These are phyloP conservation scores for Aspergillus candidus DNA, from an alignment of 2,329 filamentous ascomycete genomes.

Conservation along the genomic window DNA sequence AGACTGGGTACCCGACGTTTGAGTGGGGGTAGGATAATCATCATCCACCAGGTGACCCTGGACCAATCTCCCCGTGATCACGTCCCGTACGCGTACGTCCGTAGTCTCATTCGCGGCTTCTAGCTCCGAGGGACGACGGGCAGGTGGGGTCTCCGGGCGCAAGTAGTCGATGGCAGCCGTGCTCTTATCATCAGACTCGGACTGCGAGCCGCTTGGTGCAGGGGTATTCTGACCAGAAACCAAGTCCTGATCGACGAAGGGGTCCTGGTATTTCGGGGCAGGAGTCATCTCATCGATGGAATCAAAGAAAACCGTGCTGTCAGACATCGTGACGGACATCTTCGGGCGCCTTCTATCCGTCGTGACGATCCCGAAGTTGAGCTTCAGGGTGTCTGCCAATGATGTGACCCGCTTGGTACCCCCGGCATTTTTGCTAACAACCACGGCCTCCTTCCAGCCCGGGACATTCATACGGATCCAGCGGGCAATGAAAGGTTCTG, in stretches of 20 bases:
- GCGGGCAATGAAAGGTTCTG: constrained; percentile 87
- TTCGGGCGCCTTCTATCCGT: constrained; percentile 51
- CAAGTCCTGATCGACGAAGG: constrained; percentile 24
- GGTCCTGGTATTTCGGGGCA: constrained; percentile 20
- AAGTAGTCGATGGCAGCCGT: constrained; percentile 22
- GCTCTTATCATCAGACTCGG: constrained; percentile 20
- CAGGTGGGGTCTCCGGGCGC: constrained; percentile 33
- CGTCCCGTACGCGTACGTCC: constrained; percentile 77
- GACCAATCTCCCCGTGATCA: constrained; percentile 83
- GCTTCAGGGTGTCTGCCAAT: constrained; percentile 86
- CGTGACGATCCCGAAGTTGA: constrained; percentile 90
- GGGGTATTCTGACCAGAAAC: constrained; percentile 12
- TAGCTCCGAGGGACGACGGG: constrained; percentile 39
- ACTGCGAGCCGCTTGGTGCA: constrained; percentile 9
- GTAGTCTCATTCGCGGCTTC: constrained; percentile 55
- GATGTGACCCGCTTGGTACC: constrained; percentile 97
- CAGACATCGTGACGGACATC: constrained; percentile 57
- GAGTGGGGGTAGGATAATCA: constrained; percentile 73
- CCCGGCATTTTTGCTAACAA: constrained; percentile 96
- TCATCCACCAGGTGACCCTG: constrained; percentile 95
- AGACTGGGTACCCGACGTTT: constrained; percentile 57
- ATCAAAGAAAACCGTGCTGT: constrained; percentile 71
- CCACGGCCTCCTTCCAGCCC: constrained; percentile 82
- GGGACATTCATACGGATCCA: constrained; percentile 90
- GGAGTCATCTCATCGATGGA: constrained; percentile 42